Base-by-base conservation (phyloP, 805 yeast species). In the Ogataea trehalophila region DNA sequence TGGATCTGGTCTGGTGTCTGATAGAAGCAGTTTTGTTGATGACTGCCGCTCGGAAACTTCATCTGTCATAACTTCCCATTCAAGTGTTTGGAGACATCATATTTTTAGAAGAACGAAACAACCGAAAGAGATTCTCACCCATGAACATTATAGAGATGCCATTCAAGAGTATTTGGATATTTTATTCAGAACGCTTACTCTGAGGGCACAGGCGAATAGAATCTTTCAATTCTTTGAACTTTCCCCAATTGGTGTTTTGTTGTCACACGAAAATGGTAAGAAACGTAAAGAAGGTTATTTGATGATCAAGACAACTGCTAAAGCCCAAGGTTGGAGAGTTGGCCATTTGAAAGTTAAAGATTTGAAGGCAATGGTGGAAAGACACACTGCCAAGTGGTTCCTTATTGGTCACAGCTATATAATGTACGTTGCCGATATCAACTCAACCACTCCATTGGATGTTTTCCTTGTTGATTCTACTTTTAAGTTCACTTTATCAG, bases 341-440 rank as follows among this genome's bases (percentile, higher is more conserved):
- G 87, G 94, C 3, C 97, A 92, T 61, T 80, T 89, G 66, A 81
- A 79, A 51, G 80, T 87, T 7, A 78, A 81, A 51, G 97, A 88
- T 58, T 70, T 89, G 57, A 78, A 80, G 55, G 90, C 87, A 35
- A 89, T 94, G 96, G 85, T 92, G 44, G 82, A 80, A 53, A 81
- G 99, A 66, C 92, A 95, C 55, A 83, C 95, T 0, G 83, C 83
- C 37, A 94, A 94, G 65, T 94, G 99, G 99, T 81, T 89, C 52
- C 69, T 94, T 47, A 80, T 94, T 2, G 77, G 98, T 48, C 85
- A 83, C 60, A 85, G 96, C 1, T 94, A 88, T 59, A 74, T 94
- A 38, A 79, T 86, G 69, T 87, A 87, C 62, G 96, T 90, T 1
- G 82, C 95, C 4, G 91, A 87, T 60, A 83, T 91, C 48, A 80